These are phyloP conservation scores for Areca catechu DNA, from an alignment of 176 grass and related monocot species.

Conservation along the genomic window DNA sequence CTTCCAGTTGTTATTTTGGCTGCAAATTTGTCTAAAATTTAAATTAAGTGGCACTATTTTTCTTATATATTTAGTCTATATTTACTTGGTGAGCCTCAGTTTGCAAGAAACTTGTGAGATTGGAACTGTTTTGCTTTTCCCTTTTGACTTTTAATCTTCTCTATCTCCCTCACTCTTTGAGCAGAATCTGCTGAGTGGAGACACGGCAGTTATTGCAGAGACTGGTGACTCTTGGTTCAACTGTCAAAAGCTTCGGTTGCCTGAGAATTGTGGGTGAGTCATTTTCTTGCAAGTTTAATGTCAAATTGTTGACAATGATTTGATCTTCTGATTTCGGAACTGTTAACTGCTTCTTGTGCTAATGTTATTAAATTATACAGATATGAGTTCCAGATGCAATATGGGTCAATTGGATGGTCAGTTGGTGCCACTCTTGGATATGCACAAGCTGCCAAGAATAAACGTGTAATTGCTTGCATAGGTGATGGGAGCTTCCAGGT, in stretches of 20 bases:
- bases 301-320: not conserved
- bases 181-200: slow-evolving; percentile 11
- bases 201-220: slow-evolving; percentile 5
- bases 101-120: no score
- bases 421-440: slow-evolving; percentile 17
- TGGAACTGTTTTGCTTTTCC: not conserved
- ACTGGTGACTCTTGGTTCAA: slow-evolving; percentile 21
- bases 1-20: no score
- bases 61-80: no score
- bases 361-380: not conserved
- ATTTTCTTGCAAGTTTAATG: not conserved
- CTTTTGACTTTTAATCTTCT: not conserved
- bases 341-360: not conserved
- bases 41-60: no score
- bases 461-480: slow-evolving; percentile 12
- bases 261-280: slow-evolving; percentile 10
- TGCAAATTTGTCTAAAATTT: no score
- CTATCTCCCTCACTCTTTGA: not conserved
- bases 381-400: slow-evolving; percentile 20
- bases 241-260: slow-evolving; percentile 13
- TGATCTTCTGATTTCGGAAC: not conserved
- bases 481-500: slow-evolving; percentile 14
- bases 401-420: slow-evolving; percentile 18
- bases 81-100: not conserved
- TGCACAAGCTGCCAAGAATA: slow-evolving; percentile 15